These are phyloP conservation scores for Tardiomyces blankii DNA, from an alignment of 1,139 yeast genomes.

Conservation along the genomic window DNA sequence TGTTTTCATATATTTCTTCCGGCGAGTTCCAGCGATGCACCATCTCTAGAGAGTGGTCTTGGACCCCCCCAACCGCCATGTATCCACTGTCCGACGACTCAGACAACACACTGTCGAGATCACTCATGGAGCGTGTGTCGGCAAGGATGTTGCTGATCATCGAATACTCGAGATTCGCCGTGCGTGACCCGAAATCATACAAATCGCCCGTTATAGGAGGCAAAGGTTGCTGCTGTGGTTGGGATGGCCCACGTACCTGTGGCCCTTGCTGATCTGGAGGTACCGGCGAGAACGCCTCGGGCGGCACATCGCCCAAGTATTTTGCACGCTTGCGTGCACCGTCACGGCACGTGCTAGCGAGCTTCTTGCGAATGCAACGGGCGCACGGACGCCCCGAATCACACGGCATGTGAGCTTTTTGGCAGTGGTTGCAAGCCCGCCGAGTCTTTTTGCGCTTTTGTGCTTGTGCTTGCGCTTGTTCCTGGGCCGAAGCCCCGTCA, in stretches of 20 bases:
- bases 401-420: slow-evolving; percentile 83
- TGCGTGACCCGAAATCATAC: slow-evolving; percentile 49
- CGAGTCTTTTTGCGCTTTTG: slow-evolving; percentile 47
- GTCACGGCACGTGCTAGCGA: slow-evolving; percentile 64
- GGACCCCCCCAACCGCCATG: no score
- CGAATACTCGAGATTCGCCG: slow-evolving; percentile 76
- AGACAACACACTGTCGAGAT: no score
- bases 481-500: no score
- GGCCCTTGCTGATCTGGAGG: slow-evolving; percentile 2
- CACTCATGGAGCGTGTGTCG: neutral
- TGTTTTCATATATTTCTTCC: slow-evolving; percentile 63
- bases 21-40: slow-evolving; percentile 32
- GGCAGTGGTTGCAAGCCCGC: slow-evolving; percentile 88
- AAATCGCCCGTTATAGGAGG: neutral
- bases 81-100: no score
- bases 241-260: slow-evolving; percentile 9
- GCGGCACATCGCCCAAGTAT: slow-evolving; percentile 36
- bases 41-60: neutral
- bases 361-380: slow-evolving; percentile 61
- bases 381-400: slow-evolving; percentile 72
- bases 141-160: slow-evolving; percentile 63
- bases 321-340: slow-evolving; percentile 83
- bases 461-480: neutral
- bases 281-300: slow-evolving; percentile 1
- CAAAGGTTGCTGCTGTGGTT: neutral